These are phyloP conservation scores for Vaucheria bursata DNA, from an alignment of 352 stramenopile species.

Conservation along the genomic window DNA sequence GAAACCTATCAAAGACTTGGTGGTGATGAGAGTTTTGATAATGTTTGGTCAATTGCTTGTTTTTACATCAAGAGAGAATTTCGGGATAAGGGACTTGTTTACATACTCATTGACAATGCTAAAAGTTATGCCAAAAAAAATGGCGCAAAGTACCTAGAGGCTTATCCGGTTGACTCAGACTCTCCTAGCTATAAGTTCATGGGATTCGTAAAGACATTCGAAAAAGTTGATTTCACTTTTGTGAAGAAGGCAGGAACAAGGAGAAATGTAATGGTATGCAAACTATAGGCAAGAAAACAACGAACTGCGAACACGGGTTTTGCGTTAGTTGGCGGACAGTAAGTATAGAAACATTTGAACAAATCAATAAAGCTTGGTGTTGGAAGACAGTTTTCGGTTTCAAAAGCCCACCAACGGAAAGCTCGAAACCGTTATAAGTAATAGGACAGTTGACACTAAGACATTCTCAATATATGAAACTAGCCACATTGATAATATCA, in stretches of 20 bases:
- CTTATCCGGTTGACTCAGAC: neutral
- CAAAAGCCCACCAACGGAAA: too few relatives aligned
- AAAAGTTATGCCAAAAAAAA: neutral
- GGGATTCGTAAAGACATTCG: neutral
- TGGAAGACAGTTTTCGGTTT: too few relatives aligned
- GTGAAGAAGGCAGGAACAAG: neutral
- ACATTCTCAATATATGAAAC: too few relatives aligned
- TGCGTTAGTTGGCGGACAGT: too few relatives aligned
- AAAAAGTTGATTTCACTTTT: neutral
- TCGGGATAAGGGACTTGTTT: neutral
- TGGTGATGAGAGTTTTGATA: neutral
- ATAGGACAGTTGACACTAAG: too few relatives aligned
- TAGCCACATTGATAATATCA: too few relatives aligned
- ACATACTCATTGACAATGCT: neutral
- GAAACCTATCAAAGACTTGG: neutral
- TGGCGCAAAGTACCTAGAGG: neutral
- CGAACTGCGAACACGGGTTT: too few relatives aligned
- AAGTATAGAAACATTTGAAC: too few relatives aligned
- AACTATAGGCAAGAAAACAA: too few relatives aligned
- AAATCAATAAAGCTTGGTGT: too few relatives aligned
- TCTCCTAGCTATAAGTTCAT: neutral
- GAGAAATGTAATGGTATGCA: too few relatives aligned
- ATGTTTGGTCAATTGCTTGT: neutral
- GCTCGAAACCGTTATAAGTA: too few relatives aligned
- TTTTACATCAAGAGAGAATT: neutral